These are phyloP conservation scores for Linnemannia elongata DNA, from an alignment of 192 early-diverging fungal species.

Conservation along the genomic window DNA sequence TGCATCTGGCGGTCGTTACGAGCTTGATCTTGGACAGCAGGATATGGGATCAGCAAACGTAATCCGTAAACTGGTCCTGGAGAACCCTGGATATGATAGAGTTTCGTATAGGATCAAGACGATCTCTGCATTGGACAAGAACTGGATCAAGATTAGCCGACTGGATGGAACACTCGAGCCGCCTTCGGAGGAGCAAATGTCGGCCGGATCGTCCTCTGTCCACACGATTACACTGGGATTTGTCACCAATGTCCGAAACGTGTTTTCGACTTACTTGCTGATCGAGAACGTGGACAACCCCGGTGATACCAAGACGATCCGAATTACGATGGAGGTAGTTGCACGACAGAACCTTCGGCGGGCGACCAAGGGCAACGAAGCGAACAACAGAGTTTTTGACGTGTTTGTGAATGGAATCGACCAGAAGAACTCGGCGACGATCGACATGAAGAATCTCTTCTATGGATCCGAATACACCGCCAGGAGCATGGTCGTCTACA, in stretches of 20 bases:
- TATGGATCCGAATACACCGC: constrained; percentile 81
- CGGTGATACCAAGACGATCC: constrained; percentile 78
- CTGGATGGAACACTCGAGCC: constrained; percentile 80
- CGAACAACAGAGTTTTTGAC: constrained; percentile 78
- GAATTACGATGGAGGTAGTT: constrained; percentile 76
- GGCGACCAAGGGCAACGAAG: constrained; percentile 36
- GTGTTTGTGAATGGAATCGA: constrained; percentile 78
- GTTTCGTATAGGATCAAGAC: constrained; percentile 74
- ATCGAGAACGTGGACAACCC: constrained; percentile 82
- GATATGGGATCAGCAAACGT: constrained; percentile 71
- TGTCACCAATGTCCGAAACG: constrained; percentile 67
- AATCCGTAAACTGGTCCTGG: constrained; percentile 75
- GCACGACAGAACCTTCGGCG: constrained; percentile 64
- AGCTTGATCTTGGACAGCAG: constrained; percentile 85
- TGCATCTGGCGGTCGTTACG: constrained; percentile 75
- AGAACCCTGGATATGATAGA: constrained; percentile 65
- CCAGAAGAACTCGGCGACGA: constrained; percentile 59
- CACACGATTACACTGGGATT: constrained; percentile 75
- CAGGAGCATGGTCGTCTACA: constrained; percentile 79
- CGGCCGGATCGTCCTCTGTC: constrained; percentile 36
- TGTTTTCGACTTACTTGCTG: constrained; percentile 79
- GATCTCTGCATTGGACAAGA: constrained; percentile 67
- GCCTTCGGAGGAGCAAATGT: constrained; percentile 35
- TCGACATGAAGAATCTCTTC: constrained; percentile 79
- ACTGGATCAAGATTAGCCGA: constrained; percentile 77